phyloP scores from a whole-genome alignment of 1,139 yeast species.

The Suhomyces yuchorum region DNA sequence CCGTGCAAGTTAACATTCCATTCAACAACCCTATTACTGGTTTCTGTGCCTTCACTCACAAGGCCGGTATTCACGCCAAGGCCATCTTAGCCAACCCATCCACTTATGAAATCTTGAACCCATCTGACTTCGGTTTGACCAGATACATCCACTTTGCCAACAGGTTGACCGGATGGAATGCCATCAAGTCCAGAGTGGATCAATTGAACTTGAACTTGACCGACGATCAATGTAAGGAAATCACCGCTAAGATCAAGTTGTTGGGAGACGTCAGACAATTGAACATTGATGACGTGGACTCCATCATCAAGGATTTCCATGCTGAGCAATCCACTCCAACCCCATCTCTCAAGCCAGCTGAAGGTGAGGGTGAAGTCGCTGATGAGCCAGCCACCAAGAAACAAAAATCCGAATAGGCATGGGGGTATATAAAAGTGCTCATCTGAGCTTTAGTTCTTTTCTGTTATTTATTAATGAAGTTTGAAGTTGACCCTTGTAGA shows the following conservation, averaged over 20 bases:
- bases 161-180: slow-evolving; percentile 60
- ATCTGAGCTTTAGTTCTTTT: slow-evolving; percentile 10
- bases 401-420: slow-evolving; percentile 34
- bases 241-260: slow-evolving; percentile 54
- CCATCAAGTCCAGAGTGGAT: slow-evolving; percentile 50
- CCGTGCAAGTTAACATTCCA: slow-evolving; percentile 59
- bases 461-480: slow-evolving; percentile 9
- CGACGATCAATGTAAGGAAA: slow-evolving; percentile 59
- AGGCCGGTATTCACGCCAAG: slow-evolving; percentile 64
- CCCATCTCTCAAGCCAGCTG: slow-evolving; percentile 25
- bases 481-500: background rate
- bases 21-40: slow-evolving; percentile 65
- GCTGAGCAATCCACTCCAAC: slow-evolving; percentile 32
- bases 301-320: slow-evolving; percentile 50
- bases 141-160: slow-evolving; percentile 62
- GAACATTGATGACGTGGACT: slow-evolving; percentile 51
- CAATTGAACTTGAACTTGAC: slow-evolving; percentile 51
- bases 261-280: slow-evolving; percentile 58
- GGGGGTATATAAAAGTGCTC: slow-evolving; percentile 8
- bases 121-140: slow-evolving; percentile 58
- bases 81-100: slow-evolving; percentile 63
- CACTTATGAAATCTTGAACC: slow-evolving; percentile 58
- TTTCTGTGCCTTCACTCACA: slow-evolving; percentile 63
- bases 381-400: slow-evolving; percentile 41
- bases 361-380: slow-evolving; percentile 23